Evolutionary conservation across 345 rosid genomes (phyloP).

Genomic region (Eucalyptus cloeziana): DNA sequence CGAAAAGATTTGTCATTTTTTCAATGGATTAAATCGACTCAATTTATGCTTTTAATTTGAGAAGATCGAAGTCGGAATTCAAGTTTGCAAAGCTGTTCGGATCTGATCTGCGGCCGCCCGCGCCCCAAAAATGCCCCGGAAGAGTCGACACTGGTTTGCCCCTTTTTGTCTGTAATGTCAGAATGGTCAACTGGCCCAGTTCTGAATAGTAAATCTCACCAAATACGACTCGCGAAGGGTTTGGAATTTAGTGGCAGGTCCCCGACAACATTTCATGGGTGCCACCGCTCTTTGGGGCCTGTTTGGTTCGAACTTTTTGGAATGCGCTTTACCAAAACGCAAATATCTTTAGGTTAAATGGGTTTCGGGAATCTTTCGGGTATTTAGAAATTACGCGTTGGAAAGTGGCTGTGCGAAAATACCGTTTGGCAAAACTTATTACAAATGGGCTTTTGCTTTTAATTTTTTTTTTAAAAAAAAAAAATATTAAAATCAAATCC

Average conservation of each 20-base stretch:
- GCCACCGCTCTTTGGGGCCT: background rate
- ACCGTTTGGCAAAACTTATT: no score
- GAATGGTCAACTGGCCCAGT: background rate
- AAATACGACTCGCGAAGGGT: background rate
- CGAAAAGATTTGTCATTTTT: background rate
- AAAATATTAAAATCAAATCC: no score
- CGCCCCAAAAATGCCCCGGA: no score
- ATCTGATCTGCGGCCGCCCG: background rate
- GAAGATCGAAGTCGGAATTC: background rate
- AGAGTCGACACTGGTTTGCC: background rate
- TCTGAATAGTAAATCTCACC: background rate
- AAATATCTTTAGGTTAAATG: no score
- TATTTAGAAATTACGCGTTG: no score
- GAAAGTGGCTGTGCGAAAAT: no score
- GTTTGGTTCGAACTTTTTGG: no score
- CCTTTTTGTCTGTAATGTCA: background rate
- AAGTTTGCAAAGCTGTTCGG: background rate
- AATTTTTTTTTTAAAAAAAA: no score
- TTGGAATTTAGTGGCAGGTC: background rate
- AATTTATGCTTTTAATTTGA: background rate
- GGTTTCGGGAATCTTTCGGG: no score
- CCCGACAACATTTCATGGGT: background rate
- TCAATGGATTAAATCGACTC: background rate
- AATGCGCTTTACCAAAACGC: no score
- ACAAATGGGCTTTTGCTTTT: no score